Evolutionary conservation across 1,284 basidiomycete species (phyloP).

Genomic region (Hypsizygus ulmarius): DNA sequence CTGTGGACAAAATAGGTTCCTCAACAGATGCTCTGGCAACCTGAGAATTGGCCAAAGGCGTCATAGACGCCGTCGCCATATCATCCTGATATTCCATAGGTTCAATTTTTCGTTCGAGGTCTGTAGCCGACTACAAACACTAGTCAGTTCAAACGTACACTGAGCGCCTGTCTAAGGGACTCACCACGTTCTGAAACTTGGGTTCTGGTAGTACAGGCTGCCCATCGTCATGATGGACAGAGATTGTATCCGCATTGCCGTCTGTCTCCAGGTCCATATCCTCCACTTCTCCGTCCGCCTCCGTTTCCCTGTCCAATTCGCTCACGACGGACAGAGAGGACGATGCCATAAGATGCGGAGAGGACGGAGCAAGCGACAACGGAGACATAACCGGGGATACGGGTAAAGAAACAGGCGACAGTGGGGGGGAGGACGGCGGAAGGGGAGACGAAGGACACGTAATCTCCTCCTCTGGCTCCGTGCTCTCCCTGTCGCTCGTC

Average conservation of each 20-base stretch:
- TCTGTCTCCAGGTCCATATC: constrained; percentile 10
- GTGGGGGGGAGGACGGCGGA: constrained; percentile 35
- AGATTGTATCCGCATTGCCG: constrained; percentile 1
- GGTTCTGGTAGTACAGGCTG: background rate
- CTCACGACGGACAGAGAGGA: constrained; percentile 20
- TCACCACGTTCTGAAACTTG: background rate
- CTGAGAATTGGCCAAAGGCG: background rate
- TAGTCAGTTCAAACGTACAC: no score
- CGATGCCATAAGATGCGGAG: constrained; percentile 25
- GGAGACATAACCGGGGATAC: constrained; percentile 31
- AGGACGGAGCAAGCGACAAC: constrained; percentile 26
- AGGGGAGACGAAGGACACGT: constrained; percentile 32
- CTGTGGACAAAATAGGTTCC: no score
- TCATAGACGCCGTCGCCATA: background rate
- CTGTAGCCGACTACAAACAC: no score
- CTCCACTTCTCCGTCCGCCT: constrained; percentile 5
- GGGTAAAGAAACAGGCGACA: constrained; percentile 33
- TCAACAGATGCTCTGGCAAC: no score
- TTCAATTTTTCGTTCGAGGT: background rate
- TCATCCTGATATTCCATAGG: constrained; percentile 4
- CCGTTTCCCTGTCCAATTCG: constrained; percentile 6
- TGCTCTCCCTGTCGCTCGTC: constrained; percentile 29
- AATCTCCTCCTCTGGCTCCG: constrained; percentile 23
- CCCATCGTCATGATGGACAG: background rate
- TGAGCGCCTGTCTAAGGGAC: no score